Conservation (phyloP, 2,329 filamentous ascomycete genomes). For the Cordyceps cicadae region DNA sequence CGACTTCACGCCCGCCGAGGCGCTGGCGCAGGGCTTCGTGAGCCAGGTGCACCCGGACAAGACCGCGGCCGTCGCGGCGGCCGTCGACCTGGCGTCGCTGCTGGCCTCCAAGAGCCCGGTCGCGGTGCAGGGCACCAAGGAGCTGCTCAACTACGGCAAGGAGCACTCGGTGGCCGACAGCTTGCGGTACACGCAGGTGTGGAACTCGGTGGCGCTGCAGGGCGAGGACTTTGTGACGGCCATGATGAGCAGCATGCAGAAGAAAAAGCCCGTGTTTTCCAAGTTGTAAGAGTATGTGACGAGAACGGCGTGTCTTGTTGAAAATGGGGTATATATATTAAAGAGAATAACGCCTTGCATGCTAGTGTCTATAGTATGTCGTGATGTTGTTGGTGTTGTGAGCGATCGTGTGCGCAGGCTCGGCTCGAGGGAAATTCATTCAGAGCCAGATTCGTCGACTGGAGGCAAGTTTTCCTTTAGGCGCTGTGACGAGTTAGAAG, state of each 20-base stretch:
- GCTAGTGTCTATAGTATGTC: background rate
- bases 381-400: background rate
- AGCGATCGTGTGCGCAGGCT: constrained; percentile 10
- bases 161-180: constrained; percentile 72
- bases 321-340: background rate
- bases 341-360: constrained; percentile 1
- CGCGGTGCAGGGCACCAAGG: constrained; percentile 80
- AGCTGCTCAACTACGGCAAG: constrained; percentile 71
- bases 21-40: constrained; percentile 61
- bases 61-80: constrained; percentile 52
- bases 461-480: constrained; percentile 45
- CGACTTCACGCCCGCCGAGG: constrained; percentile 61
- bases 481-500: constrained; percentile 25
- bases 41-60: constrained; percentile 57
- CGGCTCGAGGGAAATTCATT: constrained; percentile 21
- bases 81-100: constrained; percentile 51
- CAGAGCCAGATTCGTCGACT: constrained; percentile 44
- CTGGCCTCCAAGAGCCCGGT: constrained; percentile 80
- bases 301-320: background rate
- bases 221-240: constrained; percentile 68
- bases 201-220: constrained; percentile 81
- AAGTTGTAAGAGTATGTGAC: constrained; percentile 53
- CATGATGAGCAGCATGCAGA: constrained; percentile 67
- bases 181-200: constrained; percentile 74
- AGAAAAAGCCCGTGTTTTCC: constrained; percentile 71